Percentiles rank a stretch among this genome's conserved stretches.
Evolutionary conservation across 768 basidiomycete species (phyloP).

Genomic region (Amanita exitialis): DNA sequence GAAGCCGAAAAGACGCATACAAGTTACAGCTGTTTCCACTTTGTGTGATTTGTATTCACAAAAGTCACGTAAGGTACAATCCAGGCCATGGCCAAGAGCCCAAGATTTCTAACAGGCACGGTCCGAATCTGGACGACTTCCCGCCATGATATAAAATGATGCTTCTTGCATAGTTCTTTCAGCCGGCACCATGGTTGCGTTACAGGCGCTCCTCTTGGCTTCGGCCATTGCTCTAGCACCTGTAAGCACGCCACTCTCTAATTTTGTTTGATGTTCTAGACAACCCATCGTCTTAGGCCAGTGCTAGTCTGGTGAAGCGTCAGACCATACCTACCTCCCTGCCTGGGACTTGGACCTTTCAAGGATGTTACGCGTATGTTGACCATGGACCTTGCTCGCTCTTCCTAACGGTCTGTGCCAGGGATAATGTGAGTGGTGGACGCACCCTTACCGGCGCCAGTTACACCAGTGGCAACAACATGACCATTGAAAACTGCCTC

Average conservation of each 20-base stretch:
- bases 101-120: not conserved
- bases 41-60: not conserved
- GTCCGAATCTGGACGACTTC: constrained; percentile 15
- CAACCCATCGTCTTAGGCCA: constrained; percentile 12
- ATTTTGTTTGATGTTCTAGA: constrained; percentile 2
- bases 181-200: constrained; percentile 20
- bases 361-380: constrained; percentile 54
- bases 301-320: constrained; percentile 24
- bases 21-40: too few species aligned
- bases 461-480: constrained; percentile 34
- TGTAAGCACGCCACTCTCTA: constrained; percentile 19
- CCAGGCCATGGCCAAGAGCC: not conserved
- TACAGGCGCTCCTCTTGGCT: constrained; percentile 21
- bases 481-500: constrained; percentile 52
- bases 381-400: not conserved
- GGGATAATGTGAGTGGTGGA: constrained; percentile 39
- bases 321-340: constrained; percentile 31
- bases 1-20: too few species aligned
- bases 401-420: constrained; percentile 15
- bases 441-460: constrained; percentile 47
- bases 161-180: constrained; percentile 10
- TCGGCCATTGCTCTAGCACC: constrained; percentile 25
- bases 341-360: constrained; percentile 44
- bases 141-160: constrained; percentile 14
- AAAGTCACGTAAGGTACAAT: not conserved